phyloP scores from a whole-genome alignment of 805 yeast species.

The Yarrowia divulgata region DNA sequence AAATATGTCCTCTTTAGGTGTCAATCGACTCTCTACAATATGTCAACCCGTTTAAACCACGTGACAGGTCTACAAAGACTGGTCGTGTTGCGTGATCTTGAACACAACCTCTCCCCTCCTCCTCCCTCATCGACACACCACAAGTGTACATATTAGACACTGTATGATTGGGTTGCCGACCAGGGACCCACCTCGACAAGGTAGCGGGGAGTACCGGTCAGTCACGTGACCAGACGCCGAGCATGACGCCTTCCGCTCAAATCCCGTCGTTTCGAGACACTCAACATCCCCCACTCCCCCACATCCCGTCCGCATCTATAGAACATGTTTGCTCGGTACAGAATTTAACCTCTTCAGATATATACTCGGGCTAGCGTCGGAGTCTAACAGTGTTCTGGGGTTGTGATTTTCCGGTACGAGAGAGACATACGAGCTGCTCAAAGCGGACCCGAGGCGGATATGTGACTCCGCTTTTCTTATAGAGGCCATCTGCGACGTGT shows the following conservation, averaged over 20 bases:
- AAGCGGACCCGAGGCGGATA: too few relatives aligned
- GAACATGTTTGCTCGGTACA: conserved; percentile 19
- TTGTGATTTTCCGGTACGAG: too few relatives aligned
- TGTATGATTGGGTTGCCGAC: conserved; percentile 20
- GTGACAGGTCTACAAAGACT: neutral
- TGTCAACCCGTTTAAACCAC: neutral
- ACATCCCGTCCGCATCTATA: neutral
- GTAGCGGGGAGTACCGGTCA: too few relatives aligned
- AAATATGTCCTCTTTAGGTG: neutral
- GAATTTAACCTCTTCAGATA: conserved; percentile 20
- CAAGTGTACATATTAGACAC: conserved; percentile 6
- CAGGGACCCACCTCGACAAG: neutral
- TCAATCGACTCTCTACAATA: neutral
- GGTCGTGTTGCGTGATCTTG: neutral
- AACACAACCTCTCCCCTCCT: neutral
- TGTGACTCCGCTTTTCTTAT: too few relatives aligned
- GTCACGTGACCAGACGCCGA: neutral
- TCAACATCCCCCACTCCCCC: neutral
- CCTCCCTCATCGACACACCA: neutral
- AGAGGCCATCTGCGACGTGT: too few relatives aligned
- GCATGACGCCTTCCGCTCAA: too few relatives aligned
- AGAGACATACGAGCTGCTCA: too few relatives aligned
- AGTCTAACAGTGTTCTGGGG: conserved; percentile 11
- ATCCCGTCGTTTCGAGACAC: neutral
- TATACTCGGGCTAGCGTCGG: conserved; percentile 36